Percentiles rank a stretch among this genome's conserved stretches.
These are phyloP conservation scores for Phytopythium boreale DNA, from an alignment of 352 stramenopile species.

Conservation along the genomic window DNA sequence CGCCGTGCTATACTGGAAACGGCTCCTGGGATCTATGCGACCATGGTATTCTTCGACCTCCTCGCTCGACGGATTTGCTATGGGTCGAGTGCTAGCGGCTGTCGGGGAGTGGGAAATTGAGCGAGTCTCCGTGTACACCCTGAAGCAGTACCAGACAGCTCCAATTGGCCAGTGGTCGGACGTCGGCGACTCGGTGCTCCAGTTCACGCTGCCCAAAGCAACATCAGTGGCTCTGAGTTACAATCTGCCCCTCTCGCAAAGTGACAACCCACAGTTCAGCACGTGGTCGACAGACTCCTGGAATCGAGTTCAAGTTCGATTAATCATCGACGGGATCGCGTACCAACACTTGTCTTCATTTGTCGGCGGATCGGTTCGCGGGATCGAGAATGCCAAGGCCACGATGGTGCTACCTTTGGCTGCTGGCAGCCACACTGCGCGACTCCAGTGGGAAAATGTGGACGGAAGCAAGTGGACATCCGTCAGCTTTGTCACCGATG, in stretches of 20 bases:
- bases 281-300: conserved; percentile 42
- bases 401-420: conserved; percentile 60
- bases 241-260: conserved; percentile 65
- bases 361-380: conserved; percentile 61
- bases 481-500: conserved; percentile 71
- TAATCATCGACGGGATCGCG: conserved; percentile 64
- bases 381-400: conserved; percentile 67
- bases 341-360: conserved; percentile 69
- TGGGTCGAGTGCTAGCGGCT: conserved; percentile 53
- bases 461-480: conserved; percentile 60
- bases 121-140: conserved; percentile 53
- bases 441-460: conserved; percentile 77
- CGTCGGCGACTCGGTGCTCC: conserved; percentile 71
- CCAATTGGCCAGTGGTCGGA: conserved; percentile 59
- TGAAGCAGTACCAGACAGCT: conserved; percentile 34
- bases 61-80: conserved; percentile 66
- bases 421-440: conserved; percentile 54
- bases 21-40: conserved; percentile 39
- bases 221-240: conserved; percentile 69
- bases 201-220: conserved; percentile 56
- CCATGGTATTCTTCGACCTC: conserved; percentile 59
- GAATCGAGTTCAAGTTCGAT: conserved; percentile 52
- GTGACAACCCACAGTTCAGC: conserved; percentile 66
- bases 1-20: conserved; percentile 57
- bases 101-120: conserved; percentile 45